Evolutionary conservation across 2,329 filamentous ascomycete genomes (phyloP), one percentile per base, ranked within the genome.

Genomic region (Trichoderma guizhouense): DNA sequence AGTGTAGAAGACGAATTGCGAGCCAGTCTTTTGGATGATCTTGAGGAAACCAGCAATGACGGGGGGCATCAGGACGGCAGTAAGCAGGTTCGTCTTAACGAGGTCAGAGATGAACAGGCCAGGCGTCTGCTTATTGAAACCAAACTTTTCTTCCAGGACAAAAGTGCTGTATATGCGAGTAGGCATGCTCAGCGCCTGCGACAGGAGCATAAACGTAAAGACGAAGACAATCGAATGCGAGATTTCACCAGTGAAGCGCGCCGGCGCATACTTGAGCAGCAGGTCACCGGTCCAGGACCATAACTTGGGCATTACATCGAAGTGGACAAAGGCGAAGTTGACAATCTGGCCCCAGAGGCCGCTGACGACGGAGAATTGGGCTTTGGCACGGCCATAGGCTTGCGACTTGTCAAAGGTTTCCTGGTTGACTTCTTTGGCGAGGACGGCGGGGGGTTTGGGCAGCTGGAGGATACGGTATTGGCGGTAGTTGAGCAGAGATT

Each of bases 121-220:
- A 70, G 94, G 85, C 0, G 96, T 98, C 86, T 97, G 94, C 86
- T 99, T 99, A 84, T 99, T 99, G 89, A 99, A 99, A 64, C 96
- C 96, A 78, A 97, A 99, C 80, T 94, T 93, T 84, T 98, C 95
- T 83, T 99, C 96, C 71, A 99, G 86, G 62, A 98, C 93, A 79
- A 99, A 99, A 14, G 94, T 96, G 84, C 95, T 91, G 86, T 98
- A 99, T 82, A 98, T 90, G 70, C 90, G 92, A 73, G 91, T 88
- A 3, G 96, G 96, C 68, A 98, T 84, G 71, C 91, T 92, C 74
- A 97, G 84, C 70, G 93, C 75, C 78, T 95, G 93, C 76, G 94
- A 92, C 77, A 97, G 88, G 78, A 97, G 82, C 77, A 94, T 92
- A 82, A 97, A 97, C 71, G 89, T 86, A 79, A 98, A 91, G 82